phyloP scores from a whole-genome alignment of 2,329 filamentous ascomycete genomes.

The Colletotrichum sp. region DNA sequence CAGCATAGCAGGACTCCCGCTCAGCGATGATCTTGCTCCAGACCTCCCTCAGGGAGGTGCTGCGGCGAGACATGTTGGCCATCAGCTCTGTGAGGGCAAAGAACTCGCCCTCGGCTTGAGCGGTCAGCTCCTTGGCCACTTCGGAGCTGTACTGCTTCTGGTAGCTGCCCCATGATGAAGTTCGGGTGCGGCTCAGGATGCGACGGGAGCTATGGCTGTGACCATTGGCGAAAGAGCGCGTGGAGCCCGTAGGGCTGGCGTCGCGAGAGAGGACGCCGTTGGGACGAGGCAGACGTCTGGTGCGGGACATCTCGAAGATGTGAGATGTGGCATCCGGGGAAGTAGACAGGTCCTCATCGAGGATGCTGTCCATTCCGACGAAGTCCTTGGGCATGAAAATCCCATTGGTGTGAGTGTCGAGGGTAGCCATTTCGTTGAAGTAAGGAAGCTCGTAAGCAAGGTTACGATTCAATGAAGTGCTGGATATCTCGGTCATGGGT shows the following conservation, averaged over 20 bases:
- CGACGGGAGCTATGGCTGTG: not conserved
- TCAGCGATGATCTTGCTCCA: constrained; percentile 16
- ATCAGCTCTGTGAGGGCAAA: constrained; percentile 11
- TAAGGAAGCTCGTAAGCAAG: not conserved
- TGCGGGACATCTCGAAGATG: not conserved
- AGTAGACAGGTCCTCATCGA: not conserved
- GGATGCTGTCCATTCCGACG: not conserved
- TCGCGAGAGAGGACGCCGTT: not conserved
- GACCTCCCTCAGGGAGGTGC: not conserved
- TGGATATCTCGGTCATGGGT: not conserved
- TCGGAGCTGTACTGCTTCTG: not conserved
- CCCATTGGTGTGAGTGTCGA: not conserved
- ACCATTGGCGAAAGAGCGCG: not conserved
- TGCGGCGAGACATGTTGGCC: constrained; percentile 11
- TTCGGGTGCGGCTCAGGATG: not conserved
- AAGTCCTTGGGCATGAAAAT: not conserved
- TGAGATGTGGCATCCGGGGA: not conserved
- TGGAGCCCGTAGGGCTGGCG: constrained; percentile 2
- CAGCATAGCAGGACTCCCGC: constrained; percentile 2
- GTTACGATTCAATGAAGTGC: not conserved
- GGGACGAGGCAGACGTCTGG: not conserved
- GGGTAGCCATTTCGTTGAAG: not conserved
- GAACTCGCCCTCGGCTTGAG: constrained; percentile 14
- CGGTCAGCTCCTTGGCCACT: constrained; percentile 12
- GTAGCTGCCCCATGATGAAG: not conserved